phyloP scores from a whole-genome alignment of 257 asterid genomes.

The Leptodermis oblonga region DNA sequence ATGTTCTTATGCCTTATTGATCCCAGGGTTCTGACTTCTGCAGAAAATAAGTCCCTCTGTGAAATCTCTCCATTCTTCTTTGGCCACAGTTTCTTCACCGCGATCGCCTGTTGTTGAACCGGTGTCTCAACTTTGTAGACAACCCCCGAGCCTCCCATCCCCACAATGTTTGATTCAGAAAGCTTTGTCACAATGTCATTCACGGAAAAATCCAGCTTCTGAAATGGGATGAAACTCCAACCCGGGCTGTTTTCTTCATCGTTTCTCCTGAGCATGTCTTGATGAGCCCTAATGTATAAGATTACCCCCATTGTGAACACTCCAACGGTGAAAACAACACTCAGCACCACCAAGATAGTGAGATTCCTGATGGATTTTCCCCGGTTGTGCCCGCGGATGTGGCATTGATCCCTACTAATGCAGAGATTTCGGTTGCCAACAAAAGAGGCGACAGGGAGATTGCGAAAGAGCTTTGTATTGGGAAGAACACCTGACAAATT shows the following conservation, averaged over 20 bases:
- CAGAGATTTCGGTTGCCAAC: conserved; percentile 57
- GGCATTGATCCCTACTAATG: conserved; percentile 33
- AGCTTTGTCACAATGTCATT: conserved; percentile 51
- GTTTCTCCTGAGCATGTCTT: conserved; percentile 16
- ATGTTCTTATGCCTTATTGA: conserved; percentile 68
- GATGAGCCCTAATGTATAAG: conserved; percentile 29
- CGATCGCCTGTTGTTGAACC: conserved; percentile 43
- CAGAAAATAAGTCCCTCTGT: conserved; percentile 59
- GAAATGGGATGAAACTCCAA: conserved; percentile 69
- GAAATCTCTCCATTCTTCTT: conserved; percentile 45
- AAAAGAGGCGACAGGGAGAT: conserved; percentile 45
- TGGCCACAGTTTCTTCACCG: conserved; percentile 64
- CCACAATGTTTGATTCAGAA: conserved; percentile 59
- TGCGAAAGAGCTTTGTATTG: conserved; percentile 48
- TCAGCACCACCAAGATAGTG: conserved; percentile 32
- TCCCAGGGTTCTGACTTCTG: conserved; percentile 63
- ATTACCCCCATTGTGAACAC: conserved; percentile 33
- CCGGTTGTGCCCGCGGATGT: conserved; percentile 23
- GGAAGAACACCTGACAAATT: conserved; percentile 60
- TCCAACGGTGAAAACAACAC: conserved; percentile 29
- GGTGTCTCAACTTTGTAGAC: conserved; percentile 64
- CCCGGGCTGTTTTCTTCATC: conserved; percentile 47
- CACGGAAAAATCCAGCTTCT: conserved; percentile 56
- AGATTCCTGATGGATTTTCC: conserved; percentile 38
- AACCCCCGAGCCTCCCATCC: conserved; percentile 61